phyloP scores from a whole-genome alignment of 2,329 filamentous ascomycete species.

The Hypoxylon sp. region DNA sequence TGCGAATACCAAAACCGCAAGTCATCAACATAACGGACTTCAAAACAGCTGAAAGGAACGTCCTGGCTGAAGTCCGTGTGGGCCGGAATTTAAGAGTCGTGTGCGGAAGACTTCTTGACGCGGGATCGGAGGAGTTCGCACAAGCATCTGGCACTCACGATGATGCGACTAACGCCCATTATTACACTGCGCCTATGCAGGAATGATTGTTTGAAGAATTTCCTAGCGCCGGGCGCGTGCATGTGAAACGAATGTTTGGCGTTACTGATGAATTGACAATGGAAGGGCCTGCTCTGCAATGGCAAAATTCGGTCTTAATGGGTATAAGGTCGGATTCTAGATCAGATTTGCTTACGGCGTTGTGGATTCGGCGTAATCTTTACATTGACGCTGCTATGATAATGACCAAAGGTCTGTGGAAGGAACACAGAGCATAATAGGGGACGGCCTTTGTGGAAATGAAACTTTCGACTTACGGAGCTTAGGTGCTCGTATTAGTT shows the following conservation, averaged over 20 bases:
- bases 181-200: constrained; percentile 10
- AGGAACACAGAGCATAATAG: neutral
- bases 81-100: constrained; percentile 46
- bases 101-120: constrained; percentile 46
- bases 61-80: constrained; percentile 48
- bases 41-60: constrained; percentile 50
- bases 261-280: neutral
- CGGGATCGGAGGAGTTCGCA: constrained; percentile 22
- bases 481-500: neutral
- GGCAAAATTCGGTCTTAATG: neutral
- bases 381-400: constrained; percentile 2
- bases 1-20: constrained; percentile 47
- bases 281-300: neutral
- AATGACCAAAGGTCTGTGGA: neutral
- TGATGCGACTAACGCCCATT: constrained; percentile 15
- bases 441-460: neutral
- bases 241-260: neutral
- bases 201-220: constrained; percentile 6
- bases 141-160: constrained; percentile 19
- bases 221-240: too few species aligned
- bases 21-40: constrained; percentile 50
- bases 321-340: neutral
- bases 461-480: neutral
- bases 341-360: constrained; percentile 4
- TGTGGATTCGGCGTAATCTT: neutral